Conservation (phyloP, 768 basidiomycete species). For the Lentinula lateritia region DNA sequence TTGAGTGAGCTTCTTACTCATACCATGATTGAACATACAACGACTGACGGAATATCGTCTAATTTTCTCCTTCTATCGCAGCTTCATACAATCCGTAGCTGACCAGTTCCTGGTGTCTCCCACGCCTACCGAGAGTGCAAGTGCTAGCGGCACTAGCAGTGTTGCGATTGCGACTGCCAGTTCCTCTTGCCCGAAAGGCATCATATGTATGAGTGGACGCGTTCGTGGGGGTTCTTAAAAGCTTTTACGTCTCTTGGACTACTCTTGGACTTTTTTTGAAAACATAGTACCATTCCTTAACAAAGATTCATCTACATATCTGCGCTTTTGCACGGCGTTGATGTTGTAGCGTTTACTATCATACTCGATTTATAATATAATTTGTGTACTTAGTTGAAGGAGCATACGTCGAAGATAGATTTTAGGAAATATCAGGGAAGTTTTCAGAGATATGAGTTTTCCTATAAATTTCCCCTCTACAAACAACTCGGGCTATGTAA, state of each 20-base stretch:
- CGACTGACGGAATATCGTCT: not conserved
- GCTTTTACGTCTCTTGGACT: not conserved
- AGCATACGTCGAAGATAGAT: too few species aligned
- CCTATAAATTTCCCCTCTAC: too few species aligned
- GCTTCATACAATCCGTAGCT: not conserved
- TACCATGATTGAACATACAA: not conserved
- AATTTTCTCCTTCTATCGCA: too few species aligned
- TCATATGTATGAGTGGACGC: not conserved
- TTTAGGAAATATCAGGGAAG: too few species aligned
- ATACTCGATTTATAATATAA: too few species aligned
- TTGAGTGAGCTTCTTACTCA: not conserved
- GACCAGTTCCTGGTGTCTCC: not conserved
- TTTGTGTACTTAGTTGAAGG: too few species aligned
- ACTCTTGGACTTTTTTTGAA: not conserved
- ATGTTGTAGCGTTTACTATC: too few species aligned
- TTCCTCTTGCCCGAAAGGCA: not conserved
- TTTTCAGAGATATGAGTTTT: too few species aligned
- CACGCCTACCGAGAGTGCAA: not conserved
- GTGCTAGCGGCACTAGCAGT: not conserved
- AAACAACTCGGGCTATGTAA: too few species aligned
- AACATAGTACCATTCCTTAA: too few species aligned
- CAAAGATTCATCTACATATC: too few species aligned
- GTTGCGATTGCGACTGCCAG: not conserved
- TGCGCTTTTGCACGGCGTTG: too few species aligned
- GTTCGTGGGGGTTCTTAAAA: not conserved